Evolutionary conservation across 2,329 filamentous ascomycete species (phyloP).

Genomic region (Chrysoporthe austroafricana): DNA sequence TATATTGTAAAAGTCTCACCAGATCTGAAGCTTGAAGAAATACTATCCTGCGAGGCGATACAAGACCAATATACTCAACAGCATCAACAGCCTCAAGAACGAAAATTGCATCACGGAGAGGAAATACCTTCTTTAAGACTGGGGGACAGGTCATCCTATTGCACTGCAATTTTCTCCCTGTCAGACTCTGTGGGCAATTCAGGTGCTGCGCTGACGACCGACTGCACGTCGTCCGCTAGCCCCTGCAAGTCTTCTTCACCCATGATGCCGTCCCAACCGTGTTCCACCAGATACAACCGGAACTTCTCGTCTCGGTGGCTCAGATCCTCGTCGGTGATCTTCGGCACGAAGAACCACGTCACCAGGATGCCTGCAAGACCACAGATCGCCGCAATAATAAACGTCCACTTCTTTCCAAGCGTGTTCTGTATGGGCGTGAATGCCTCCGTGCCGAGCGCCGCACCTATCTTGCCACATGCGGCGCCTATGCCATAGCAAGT

Average conservation of each 20-base stretch:
- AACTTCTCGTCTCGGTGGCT: neutral
- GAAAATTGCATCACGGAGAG: neutral
- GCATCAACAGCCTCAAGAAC: neutral
- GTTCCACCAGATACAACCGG: neutral
- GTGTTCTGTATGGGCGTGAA: conserved; percentile 55
- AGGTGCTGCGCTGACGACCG: neutral
- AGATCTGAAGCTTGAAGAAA: neutral
- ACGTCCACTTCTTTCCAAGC: neutral
- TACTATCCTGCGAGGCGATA: too few relatives aligned
- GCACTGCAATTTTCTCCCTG: neutral
- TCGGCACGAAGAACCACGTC: neutral
- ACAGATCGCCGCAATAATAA: neutral
- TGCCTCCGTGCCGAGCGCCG: conserved; percentile 53
- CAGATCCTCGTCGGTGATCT: neutral
- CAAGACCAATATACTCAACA: neutral
- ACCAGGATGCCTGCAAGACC: neutral
- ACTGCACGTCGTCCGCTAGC: conserved; percentile 1
- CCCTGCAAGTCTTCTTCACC: conserved; percentile 6
- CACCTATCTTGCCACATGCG: conserved; percentile 53
- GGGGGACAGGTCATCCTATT: neutral
- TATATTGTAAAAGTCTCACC: neutral
- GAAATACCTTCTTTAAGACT: neutral
- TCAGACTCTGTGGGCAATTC: neutral
- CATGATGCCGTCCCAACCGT: conserved; percentile 5
- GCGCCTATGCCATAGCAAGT: conserved; percentile 53